Conservation (phyloP, 2,329 filamentous ascomycete species). For the Bipolaris gigantea region DNA sequence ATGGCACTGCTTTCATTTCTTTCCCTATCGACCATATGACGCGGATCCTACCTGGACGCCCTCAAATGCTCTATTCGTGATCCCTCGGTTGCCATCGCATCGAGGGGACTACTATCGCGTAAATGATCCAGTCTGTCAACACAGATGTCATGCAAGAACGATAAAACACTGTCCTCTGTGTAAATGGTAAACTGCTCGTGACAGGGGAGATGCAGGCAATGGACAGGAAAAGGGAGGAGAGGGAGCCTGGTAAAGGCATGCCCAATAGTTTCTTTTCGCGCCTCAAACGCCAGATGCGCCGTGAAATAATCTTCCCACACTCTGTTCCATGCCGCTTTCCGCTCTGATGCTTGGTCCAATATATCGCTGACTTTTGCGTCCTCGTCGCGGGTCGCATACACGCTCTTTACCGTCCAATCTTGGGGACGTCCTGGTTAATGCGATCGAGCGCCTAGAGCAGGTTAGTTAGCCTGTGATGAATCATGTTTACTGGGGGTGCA, state of each 20-base stretch:
- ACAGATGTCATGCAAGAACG: constrained; percentile 11
- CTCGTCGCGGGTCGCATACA: constrained; percentile 1
- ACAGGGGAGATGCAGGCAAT: background rate
- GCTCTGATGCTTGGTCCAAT: background rate
- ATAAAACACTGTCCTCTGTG: constrained; percentile 2
- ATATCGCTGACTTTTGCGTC: background rate
- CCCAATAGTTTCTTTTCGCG: constrained; percentile 20
- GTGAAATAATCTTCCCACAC: constrained; percentile 9
- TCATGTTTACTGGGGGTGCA: background rate
- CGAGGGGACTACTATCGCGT: constrained; percentile 21
- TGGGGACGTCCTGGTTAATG: constrained; percentile 41
- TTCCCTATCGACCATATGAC: constrained; percentile 2
- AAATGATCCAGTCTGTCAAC: constrained; percentile 26
- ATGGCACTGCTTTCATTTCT: constrained; percentile 7
- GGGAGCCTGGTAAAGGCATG: constrained; percentile 22
- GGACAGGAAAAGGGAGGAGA: background rate
- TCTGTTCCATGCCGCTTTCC: constrained; percentile 7
- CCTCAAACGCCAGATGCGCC: constrained; percentile 27
- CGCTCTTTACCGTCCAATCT: constrained; percentile 34
- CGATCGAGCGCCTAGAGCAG: constrained; percentile 38
- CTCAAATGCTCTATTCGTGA: background rate
- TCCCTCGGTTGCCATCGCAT: constrained; percentile 32
- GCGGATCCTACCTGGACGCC: background rate
- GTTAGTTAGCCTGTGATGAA: constrained; percentile 11
- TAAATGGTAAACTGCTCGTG: constrained; percentile 3